A percentile compares a stretch with the other conserved stretches of the same genome.
Evolutionary conservation across 2,329 filamentous ascomycete species (phyloP).

Genomic region (Fusarium staphyleae): DNA sequence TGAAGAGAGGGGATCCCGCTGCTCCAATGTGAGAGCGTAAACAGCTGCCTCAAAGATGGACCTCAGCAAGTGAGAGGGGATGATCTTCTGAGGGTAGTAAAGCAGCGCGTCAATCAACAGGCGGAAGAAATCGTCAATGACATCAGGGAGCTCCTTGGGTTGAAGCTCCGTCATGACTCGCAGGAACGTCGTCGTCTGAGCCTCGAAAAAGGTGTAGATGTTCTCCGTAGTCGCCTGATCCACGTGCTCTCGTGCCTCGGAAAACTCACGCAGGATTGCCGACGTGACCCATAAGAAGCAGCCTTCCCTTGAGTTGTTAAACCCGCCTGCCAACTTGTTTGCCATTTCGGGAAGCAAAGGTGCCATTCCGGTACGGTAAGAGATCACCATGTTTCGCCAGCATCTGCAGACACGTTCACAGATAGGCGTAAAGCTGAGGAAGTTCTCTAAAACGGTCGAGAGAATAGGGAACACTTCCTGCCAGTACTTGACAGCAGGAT

Average conservation of each 20-base stretch:
- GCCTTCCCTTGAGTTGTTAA: constrained; percentile 84
- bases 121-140: constrained; percentile 97
- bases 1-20: constrained; percentile 88
- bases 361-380: constrained; percentile 87
- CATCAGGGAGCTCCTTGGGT: constrained; percentile 74
- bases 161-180: constrained; percentile 87
- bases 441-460: constrained; percentile 85
- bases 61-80: constrained; percentile 78
- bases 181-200: constrained; percentile 88
- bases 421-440: constrained; percentile 84
- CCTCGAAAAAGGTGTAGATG: constrained; percentile 94
- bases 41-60: constrained; percentile 88
- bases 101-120: constrained; percentile 89
- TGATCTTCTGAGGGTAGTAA: constrained; percentile 86
- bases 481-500: constrained; percentile 96
- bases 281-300: constrained; percentile 99
- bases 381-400: constrained; percentile 97
- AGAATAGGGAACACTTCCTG: constrained; percentile 90
- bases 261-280: constrained; percentile 94
- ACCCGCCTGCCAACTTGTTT: constrained; percentile 85
- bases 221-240: constrained; percentile 81
- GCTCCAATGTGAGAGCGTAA: constrained; percentile 85
- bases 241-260: constrained; percentile 85
- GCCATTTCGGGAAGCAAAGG: constrained; percentile 86
- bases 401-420: constrained; percentile 93